These are phyloP conservation scores for Gracilaria vermiculophylla DNA, from an alignment of 23 red algal genomes.

Conservation along the genomic window DNA sequence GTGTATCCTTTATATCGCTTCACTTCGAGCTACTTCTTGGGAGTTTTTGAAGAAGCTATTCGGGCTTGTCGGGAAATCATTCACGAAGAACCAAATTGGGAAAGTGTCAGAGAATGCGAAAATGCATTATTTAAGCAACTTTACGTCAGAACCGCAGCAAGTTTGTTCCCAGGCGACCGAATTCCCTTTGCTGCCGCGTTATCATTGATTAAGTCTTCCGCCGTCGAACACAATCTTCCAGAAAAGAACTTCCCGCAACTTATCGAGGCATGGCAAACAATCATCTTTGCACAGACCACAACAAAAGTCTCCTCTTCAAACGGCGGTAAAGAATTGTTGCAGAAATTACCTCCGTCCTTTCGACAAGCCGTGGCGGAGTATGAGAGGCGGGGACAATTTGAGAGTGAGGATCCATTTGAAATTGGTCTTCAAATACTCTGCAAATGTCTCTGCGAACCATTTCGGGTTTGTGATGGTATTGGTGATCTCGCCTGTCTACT, in stretches of 20 bases:
- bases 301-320: background rate
- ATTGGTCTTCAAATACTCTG: conserved; percentile 7
- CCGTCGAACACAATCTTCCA: background rate
- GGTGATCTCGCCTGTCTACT: conserved; percentile 26
- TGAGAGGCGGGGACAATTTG: background rate
- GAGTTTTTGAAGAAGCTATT: conserved; percentile 40
- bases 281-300: background rate
- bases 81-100: background rate
- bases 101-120: conserved; percentile 23
- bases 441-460: conserved; percentile 11
- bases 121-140: background rate
- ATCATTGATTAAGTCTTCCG: background rate
- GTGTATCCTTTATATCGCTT: conserved; percentile 47
- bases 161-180: conserved; percentile 54
- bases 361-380: background rate
- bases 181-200: conserved; percentile 60
- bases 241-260: background rate
- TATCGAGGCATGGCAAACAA: background rate
- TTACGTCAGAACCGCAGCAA: conserved; percentile 2
- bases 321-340: background rate
- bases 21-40: conserved; percentile 24
- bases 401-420: background rate
- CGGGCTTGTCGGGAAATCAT: background rate
- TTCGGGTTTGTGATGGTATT: background rate
- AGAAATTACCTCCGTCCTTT: background rate